Conservation (phyloP, 2,329 filamentous ascomycete species). For the Ramularia collo-cygni region DNA sequence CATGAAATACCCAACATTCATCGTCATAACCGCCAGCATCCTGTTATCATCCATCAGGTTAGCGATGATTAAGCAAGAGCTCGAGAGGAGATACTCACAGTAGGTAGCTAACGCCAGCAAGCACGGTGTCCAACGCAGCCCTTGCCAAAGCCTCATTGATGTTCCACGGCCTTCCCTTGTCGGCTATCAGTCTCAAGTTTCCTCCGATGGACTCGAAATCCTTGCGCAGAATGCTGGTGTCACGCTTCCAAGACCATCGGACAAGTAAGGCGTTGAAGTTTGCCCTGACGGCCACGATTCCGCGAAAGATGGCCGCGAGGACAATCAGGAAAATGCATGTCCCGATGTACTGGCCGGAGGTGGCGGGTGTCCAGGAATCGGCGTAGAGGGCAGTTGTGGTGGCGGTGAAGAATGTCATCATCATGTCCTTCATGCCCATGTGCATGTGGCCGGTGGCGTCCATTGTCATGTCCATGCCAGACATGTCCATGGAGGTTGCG, state of each 20-base stretch:
- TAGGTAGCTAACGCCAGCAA: conserved; percentile 70
- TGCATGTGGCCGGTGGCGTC: conserved; percentile 8
- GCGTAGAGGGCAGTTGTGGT: conserved; percentile 58
- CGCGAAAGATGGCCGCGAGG: conserved; percentile 61
- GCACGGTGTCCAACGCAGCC: conserved; percentile 59
- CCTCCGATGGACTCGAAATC: too few species aligned
- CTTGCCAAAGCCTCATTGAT: conserved; percentile 68
- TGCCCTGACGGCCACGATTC: conserved; percentile 25
- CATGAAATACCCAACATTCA: conserved; percentile 74
- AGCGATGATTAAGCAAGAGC: not conserved
- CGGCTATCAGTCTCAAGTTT: conserved; percentile 18
- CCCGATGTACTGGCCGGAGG: conserved; percentile 65
- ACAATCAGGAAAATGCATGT: conserved; percentile 83
- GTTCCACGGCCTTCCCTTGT: conserved; percentile 58
- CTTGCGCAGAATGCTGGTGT: conserved; percentile 10
- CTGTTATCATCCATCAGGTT: conserved; percentile 48
- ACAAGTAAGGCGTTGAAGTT: conserved; percentile 7
- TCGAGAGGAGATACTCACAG: conserved; percentile 53
- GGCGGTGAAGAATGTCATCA: conserved; percentile 56
- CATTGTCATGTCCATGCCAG: conserved; percentile 1
- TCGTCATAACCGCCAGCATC: conserved; percentile 83
- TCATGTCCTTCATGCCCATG: conserved; percentile 38
- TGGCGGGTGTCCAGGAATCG: conserved; percentile 61
- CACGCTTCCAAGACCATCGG: not conserved
- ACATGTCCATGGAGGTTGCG: not conserved